phyloP scores from a whole-genome alignment of 768 basidiomycete genomes.

The Podaxis sp. region DNA sequence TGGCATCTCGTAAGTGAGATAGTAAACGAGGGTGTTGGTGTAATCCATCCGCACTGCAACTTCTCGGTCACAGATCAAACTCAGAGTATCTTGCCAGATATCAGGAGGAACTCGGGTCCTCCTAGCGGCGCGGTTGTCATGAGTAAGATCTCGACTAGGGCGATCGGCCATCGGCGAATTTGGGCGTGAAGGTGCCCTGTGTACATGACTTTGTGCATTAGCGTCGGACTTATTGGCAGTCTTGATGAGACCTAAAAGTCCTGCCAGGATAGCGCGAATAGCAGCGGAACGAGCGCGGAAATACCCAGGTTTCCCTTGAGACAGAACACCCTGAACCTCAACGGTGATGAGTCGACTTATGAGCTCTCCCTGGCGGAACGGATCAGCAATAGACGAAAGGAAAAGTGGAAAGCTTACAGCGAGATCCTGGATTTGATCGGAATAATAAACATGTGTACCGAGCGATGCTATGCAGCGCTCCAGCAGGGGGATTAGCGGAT shows the following conservation, averaged over 20 bases:
- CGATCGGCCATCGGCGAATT: slow-evolving; percentile 26
- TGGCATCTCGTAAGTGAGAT: slow-evolving; percentile 74
- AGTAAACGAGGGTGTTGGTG: slow-evolving; percentile 67
- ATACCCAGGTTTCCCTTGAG: slow-evolving; percentile 30
- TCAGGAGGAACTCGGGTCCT: slow-evolving; percentile 74
- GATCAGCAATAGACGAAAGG: slow-evolving; percentile 5
- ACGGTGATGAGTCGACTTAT: slow-evolving; percentile 70
- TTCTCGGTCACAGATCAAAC: slow-evolving; percentile 77
- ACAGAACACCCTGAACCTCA: slow-evolving; percentile 59
- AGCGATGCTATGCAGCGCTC: slow-evolving; percentile 81
- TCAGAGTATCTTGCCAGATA: slow-evolving; percentile 89
- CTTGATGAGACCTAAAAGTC: slow-evolving; percentile 66
- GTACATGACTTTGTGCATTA: slow-evolving; percentile 12
- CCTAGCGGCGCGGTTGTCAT: slow-evolving; percentile 42
- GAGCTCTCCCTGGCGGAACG: slow-evolving; percentile 58
- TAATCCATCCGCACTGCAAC: slow-evolving; percentile 81
- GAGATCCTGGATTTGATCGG: slow-evolving; percentile 93
- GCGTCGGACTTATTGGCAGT: slow-evolving; percentile 53
- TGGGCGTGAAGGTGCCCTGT: slow-evolving; percentile 10
- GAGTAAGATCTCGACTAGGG: slow-evolving; percentile 26
- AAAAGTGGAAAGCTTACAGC: slow-evolving; percentile 40
- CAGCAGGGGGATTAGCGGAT: slow-evolving; percentile 62
- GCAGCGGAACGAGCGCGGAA: slow-evolving; percentile 54
- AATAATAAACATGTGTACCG: slow-evolving; percentile 91
- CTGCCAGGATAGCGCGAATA: slow-evolving; percentile 67